Evolutionary conservation across 257 asterid species (phyloP).

Genomic region (Solanum gandarillasii): DNA sequence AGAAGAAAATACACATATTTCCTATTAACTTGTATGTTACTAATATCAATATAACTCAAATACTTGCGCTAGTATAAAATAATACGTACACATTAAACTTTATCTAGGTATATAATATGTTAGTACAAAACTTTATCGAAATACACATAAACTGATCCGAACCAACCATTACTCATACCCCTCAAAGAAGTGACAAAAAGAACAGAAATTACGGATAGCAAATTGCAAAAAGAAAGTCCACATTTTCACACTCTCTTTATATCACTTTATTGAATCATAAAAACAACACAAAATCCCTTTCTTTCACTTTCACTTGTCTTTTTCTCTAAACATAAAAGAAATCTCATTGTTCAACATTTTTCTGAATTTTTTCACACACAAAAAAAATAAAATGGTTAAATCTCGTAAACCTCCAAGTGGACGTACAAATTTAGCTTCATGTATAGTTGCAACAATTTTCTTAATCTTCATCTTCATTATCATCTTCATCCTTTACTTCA

Average conservation of each 20-base stretch:
- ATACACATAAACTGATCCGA: not conserved
- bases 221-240: not conserved
- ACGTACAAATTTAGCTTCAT: slow-evolving; percentile 69
- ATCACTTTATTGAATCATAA: not conserved
- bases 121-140: no score
- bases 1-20: rapidly evolving
- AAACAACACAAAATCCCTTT: not conserved
- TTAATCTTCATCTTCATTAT: slow-evolving; percentile 39
- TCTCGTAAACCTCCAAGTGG: slow-evolving; percentile 47
- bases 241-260: not conserved
- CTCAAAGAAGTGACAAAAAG: not conserved
- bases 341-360: not conserved
- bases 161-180: not conserved
- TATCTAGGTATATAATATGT: not conserved
- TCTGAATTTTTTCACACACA: not conserved
- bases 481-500: slow-evolving; percentile 49
- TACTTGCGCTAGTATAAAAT: no score
- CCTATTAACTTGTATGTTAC: no score
- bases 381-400: slow-evolving; percentile 32
- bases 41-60: not conserved
- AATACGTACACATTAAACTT: no score
- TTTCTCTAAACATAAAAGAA: not conserved
- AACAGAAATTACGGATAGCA: not conserved
- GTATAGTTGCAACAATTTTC: slow-evolving; percentile 69
- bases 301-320: not conserved